Conservation (phyloP, 768 basidiomycete species). For the Lactarius psammicola region DNA sequence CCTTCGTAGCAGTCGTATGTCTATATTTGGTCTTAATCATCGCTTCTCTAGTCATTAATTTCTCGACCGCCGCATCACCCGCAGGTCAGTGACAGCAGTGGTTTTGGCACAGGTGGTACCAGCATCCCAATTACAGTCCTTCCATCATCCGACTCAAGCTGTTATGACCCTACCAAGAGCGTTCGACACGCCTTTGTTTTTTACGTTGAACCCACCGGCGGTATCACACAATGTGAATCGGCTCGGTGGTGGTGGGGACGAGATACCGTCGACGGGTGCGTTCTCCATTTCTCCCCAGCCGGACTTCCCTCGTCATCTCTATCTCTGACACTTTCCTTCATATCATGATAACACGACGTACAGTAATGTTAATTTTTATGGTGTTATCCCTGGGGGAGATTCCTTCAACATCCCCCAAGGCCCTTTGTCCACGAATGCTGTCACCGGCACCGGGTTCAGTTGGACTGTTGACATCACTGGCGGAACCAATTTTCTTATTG, state of each 20-base stretch:
- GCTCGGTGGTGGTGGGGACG: constrained; percentile 68
- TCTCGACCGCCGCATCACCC: background rate
- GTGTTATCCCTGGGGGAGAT: constrained; percentile 76
- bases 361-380: constrained; percentile 60
- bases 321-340: constrained; percentile 8
- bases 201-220: constrained; percentile 57
- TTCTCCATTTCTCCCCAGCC: background rate
- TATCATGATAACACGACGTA: background rate
- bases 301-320: background rate
- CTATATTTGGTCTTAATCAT: constrained; percentile 10
- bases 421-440: constrained; percentile 40
- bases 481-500: constrained; percentile 63
- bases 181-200: constrained; percentile 59
- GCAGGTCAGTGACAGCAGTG: constrained; percentile 57
- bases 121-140: constrained; percentile 61
- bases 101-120: constrained; percentile 74
- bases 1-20: constrained; percentile 76
- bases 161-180: constrained; percentile 51
- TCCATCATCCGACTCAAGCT: constrained; percentile 51
- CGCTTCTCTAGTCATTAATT: constrained; percentile 13
- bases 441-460: constrained; percentile 59
- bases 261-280: constrained; percentile 52
- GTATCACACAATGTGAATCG: constrained; percentile 60
- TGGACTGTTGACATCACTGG: constrained; percentile 65
- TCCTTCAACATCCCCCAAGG: constrained; percentile 64